These are phyloP conservation scores for Colletotrichum godetiae DNA, from an alignment of 2,329 filamentous ascomycete genomes.

Conservation along the genomic window DNA sequence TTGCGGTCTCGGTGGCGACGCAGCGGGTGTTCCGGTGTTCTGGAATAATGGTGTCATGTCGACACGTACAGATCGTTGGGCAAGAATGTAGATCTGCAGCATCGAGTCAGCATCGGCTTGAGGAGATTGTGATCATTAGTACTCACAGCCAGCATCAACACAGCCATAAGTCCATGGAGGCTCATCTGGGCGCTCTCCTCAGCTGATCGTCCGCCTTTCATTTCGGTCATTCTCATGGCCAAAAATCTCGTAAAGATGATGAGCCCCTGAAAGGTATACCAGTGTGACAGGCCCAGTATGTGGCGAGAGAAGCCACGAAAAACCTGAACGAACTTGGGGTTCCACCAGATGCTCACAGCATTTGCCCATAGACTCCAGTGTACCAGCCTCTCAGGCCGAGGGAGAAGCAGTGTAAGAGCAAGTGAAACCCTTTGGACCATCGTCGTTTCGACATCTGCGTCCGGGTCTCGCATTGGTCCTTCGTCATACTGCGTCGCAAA, in stretches of 20 bases:
- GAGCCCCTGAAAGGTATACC: slow-evolving; percentile 74
- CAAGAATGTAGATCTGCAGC: slow-evolving; percentile 57
- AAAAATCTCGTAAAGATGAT: slow-evolving; percentile 66
- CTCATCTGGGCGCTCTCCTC: slow-evolving; percentile 56
- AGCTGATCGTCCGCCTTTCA: slow-evolving; percentile 51
- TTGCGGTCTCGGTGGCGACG: slow-evolving; percentile 37
- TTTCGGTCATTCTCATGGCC: slow-evolving; percentile 55
- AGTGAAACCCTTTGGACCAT: slow-evolving; percentile 4
- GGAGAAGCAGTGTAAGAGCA: slow-evolving; percentile 45
- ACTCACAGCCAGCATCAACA: slow-evolving; percentile 66
- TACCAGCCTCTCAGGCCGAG: slow-evolving; percentile 53
- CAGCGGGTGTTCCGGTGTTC: slow-evolving; percentile 39
- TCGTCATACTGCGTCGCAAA: slow-evolving; percentile 12
- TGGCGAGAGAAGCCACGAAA: slow-evolving; percentile 69
- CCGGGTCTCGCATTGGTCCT: slow-evolving; percentile 32
- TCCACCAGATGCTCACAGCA: slow-evolving; percentile 73
- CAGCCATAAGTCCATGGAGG: slow-evolving; percentile 66
- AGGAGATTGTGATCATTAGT: not conserved
- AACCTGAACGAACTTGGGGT: slow-evolving; percentile 71
- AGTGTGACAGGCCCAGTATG: slow-evolving; percentile 69
- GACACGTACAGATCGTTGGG: slow-evolving; percentile 60
- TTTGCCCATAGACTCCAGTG: slow-evolving; percentile 61
- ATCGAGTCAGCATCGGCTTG: slow-evolving; percentile 37
- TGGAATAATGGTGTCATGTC: slow-evolving; percentile 68
- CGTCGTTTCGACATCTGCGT: slow-evolving; percentile 24